Percentiles rank a stretch among this genome's conserved stretches.
Conservation (phyloP, 169 alveolate genomes). For the Plasmodium gonderi region DNA sequence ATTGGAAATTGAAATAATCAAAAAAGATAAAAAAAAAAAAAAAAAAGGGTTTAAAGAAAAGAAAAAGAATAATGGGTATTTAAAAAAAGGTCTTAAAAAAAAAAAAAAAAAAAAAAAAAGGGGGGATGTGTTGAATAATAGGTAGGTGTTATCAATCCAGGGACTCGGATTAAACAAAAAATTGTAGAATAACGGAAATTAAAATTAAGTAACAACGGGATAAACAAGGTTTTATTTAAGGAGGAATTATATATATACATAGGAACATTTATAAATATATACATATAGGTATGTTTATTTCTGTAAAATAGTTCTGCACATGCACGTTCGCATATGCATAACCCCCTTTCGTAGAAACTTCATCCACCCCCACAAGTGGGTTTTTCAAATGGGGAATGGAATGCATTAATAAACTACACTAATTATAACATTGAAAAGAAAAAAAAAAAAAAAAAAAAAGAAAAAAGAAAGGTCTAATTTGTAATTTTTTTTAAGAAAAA, state of each 20-base stretch:
- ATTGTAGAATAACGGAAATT: neutral
- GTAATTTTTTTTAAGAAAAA: slow-evolving; percentile 66
- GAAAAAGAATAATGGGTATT: too few species aligned
- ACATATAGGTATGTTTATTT: too few species aligned
- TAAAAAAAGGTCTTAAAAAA: too few species aligned
- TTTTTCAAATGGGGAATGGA: neutral
- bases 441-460: neutral
- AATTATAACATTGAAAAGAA: too few species aligned
- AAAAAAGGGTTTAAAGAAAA: neutral
- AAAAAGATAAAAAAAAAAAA: neutral
- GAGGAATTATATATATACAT: neutral
- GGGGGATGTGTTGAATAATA: neutral
- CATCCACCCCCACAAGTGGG: neutral
- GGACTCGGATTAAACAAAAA: neutral
- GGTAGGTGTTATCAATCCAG: neutral
- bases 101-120: neutral
- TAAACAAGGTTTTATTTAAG: neutral
- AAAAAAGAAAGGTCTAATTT: slow-evolving; percentile 1
- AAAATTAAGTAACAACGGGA: neutral
- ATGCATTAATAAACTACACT: neutral
- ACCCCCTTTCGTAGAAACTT: neutral
- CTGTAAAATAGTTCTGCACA: too few species aligned
- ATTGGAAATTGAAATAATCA: neutral
- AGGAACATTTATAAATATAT: too few species aligned
- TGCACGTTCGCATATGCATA: too few species aligned